Conservation (phyloP, 2,329 filamentous ascomycete genomes). For the Ascosphaera pollenicola region DNA sequence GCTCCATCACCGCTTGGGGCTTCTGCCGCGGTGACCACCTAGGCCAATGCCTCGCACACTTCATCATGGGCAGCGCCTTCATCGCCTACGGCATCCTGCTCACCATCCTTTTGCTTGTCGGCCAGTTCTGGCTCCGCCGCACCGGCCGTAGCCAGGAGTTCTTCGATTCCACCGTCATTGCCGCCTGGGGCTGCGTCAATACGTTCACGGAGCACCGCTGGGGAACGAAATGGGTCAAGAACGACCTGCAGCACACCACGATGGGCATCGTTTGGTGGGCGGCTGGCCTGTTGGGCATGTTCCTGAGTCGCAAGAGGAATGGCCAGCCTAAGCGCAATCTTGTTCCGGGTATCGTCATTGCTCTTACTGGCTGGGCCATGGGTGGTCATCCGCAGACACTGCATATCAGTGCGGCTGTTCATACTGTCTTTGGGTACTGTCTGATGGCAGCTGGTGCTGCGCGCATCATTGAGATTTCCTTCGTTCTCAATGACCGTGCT, state of each 20-base stretch:
- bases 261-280: slow-evolving; percentile 99
- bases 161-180: slow-evolving; percentile 79
- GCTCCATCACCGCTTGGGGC: slow-evolving; percentile 74
- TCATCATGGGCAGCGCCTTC: slow-evolving; percentile 96
- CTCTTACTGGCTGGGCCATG: slow-evolving; percentile 92
- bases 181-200: slow-evolving; percentile 90
- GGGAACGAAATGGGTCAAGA: slow-evolving; percentile 72
- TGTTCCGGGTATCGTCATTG: slow-evolving; percentile 72
- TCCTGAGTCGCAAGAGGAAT: slow-evolving; percentile 67
- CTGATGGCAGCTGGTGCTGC: slow-evolving; percentile 74
- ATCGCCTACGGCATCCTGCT: slow-evolving; percentile 82
- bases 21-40: slow-evolving; percentile 85
- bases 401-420: slow-evolving; percentile 67
- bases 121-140: slow-evolving; percentile 65
- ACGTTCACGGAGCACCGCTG: slow-evolving; percentile 96
- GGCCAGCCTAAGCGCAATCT: slow-evolving; percentile 81
- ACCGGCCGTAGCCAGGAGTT: slow-evolving; percentile 87
- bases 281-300: slow-evolving; percentile 74
- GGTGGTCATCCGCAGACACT: slow-evolving; percentile 70
- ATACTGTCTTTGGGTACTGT: slow-evolving; percentile 79
- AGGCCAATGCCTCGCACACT: slow-evolving; percentile 85
- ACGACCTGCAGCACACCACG: slow-evolving; percentile 94
- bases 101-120: slow-evolving; percentile 66
- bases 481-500: slow-evolving; percentile 54
- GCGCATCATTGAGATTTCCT: slow-evolving; percentile 76